These are phyloP conservation scores for Citrus hindsii DNA, from an alignment of 345 rosid genomes.

Conservation along the genomic window DNA sequence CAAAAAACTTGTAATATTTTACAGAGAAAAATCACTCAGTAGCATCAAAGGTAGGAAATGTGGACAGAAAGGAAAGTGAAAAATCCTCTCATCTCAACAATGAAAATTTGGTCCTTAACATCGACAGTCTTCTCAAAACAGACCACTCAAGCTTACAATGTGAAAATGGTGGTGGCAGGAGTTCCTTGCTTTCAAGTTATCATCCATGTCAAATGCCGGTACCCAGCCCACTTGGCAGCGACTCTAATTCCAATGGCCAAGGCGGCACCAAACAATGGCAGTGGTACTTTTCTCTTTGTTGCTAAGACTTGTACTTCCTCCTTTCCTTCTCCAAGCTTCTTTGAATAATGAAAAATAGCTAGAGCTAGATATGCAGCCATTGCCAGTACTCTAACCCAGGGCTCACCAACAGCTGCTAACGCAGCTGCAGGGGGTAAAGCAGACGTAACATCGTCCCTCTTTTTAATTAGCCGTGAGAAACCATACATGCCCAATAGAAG, in stretches of 20 bases:
- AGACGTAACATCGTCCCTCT: constrained; percentile 75
- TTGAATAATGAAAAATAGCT: constrained; percentile 65
- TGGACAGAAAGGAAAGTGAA: not conserved
- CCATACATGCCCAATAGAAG: constrained; percentile 55
- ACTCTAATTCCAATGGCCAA: constrained; percentile 78
- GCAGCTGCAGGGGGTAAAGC: constrained; percentile 79
- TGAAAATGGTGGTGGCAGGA: not conserved
- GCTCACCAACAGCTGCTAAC: constrained; percentile 78
- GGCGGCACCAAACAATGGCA: constrained; percentile 68
- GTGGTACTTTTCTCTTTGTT: constrained; percentile 35
- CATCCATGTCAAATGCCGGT: constrained; percentile 94
- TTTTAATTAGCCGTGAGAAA: constrained; percentile 57
- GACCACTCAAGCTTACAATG: not conserved
- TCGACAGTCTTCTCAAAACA: not conserved
- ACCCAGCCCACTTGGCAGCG: constrained; percentile 88
- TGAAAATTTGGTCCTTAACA: not conserved
- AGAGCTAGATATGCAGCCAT: constrained; percentile 54
- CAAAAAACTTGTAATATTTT: not conserved
- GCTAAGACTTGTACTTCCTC: constrained; percentile 37
- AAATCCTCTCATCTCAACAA: not conserved
- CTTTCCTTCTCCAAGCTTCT: constrained; percentile 31
- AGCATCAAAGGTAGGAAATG: not conserved
- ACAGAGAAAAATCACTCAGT: not conserved
- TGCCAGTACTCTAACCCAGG: constrained; percentile 74
- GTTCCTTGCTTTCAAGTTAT: constrained; percentile 34